phyloP scores from a whole-genome alignment of 768 basidiomycete genomes.

The Hypsizygus marmoreus region DNA sequence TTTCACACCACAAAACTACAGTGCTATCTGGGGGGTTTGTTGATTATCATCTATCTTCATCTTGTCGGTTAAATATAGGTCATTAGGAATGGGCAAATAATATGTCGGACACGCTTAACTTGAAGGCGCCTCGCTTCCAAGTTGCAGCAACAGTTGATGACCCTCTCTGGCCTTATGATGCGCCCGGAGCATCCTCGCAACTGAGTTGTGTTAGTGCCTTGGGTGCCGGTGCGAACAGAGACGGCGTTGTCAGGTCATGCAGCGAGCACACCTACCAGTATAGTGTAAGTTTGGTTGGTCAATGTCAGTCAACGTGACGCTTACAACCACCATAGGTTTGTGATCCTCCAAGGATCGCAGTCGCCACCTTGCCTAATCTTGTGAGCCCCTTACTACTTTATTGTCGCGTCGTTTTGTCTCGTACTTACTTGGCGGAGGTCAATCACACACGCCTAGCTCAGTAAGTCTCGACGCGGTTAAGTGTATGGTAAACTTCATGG shows the following conservation, averaged over 20 bases:
- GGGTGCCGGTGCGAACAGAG: conserved; percentile 44
- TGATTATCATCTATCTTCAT: background rate
- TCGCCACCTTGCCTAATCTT: conserved; percentile 52
- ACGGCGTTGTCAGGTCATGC: conserved; percentile 44
- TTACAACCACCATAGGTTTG: conserved; percentile 30
- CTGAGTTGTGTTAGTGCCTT: conserved; percentile 53
- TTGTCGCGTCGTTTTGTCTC: no score
- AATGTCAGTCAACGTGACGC: background rate
- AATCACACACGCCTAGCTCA: conserved; percentile 53
- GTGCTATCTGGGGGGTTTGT: conserved; percentile 45
- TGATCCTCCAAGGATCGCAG: conserved; percentile 41
- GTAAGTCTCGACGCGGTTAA: no score
- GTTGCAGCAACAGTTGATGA: conserved; percentile 52
- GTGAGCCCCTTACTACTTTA: conserved; percentile 26
- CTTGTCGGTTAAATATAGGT: no score
- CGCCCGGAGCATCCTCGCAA: conserved; percentile 41
- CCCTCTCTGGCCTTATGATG: conserved; percentile 52
- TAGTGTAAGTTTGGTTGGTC: conserved; percentile 43
- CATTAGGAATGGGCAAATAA: conserved; percentile 50
- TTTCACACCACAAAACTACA: conserved; percentile 47
- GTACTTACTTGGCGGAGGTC: conserved; percentile 38
- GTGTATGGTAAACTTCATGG: no score
- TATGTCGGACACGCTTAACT: conserved; percentile 40
- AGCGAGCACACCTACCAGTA: conserved; percentile 60
- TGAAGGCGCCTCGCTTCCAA: conserved; percentile 45